A percentile compares a stretch with the other conserved stretches of the same genome.
These are phyloP conservation scores for Lactuca saligna DNA, from an alignment of 129 eudicot genomes.

Conservation along the genomic window DNA sequence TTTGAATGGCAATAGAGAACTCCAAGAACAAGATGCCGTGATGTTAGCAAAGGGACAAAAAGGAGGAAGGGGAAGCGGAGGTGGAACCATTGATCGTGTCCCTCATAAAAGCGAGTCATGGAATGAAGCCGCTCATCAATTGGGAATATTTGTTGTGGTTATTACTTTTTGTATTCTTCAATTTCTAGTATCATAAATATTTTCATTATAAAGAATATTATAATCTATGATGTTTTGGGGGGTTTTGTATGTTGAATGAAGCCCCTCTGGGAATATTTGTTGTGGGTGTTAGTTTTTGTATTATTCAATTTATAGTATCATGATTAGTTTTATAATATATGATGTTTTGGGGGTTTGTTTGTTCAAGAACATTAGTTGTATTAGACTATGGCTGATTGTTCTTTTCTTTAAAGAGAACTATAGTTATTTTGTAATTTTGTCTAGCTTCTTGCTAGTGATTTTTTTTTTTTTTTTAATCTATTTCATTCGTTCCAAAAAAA, in stretches of 20 bases:
- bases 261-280: neutral
- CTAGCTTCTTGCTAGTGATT: too few relatives aligned
- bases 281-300: conserved; percentile 19
- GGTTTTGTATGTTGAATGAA: neutral
- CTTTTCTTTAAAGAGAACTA: neutral
- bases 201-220: neutral
- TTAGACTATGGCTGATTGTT: neutral
- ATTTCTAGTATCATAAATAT: neutral
- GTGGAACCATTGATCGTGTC: conserved; percentile 28
- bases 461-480: too few relatives aligned
- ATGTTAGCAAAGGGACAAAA: conserved; percentile 18
- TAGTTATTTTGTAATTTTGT: too few relatives aligned
- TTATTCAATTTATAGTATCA: neutral
- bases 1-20: neutral
- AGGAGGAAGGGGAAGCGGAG: conserved; percentile 33
- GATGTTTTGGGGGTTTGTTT: neutral
- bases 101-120: conserved; percentile 24
- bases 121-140: conserved; percentile 1
- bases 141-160: conserved; percentile 5
- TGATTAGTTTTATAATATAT: neutral
- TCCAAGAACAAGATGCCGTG: conserved; percentile 6
- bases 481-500: too few relatives aligned
- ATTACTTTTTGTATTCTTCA: conserved; percentile 10
- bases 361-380: neutral
- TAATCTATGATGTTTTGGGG: neutral